phyloP scores from a whole-genome alignment of 495 filamentous ascomycete genomes.

The Penicillium herquei region DNA sequence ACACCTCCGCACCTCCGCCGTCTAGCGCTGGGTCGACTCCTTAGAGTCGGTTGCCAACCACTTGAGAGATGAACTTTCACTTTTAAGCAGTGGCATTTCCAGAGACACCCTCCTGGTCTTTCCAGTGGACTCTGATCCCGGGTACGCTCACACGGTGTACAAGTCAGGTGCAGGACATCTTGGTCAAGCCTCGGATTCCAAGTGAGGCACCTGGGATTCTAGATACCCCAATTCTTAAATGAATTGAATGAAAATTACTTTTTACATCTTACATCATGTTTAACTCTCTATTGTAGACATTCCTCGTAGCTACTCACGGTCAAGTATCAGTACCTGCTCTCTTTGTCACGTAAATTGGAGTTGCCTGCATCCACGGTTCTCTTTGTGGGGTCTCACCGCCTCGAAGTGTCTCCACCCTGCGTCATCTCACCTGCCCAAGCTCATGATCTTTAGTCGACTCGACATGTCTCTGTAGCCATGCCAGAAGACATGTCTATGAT shows the following conservation, averaged over 20 bases:
- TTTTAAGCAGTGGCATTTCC: neutral
- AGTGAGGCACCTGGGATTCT: neutral
- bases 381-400: slow-evolving; percentile 13
- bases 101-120: neutral
- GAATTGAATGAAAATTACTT: slow-evolving; percentile 10
- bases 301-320: no score
- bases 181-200: neutral
- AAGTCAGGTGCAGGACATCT: slow-evolving; percentile 1
- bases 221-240: slow-evolving; percentile 17
- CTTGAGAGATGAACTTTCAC: neutral
- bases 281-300: no score
- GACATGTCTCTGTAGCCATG: slow-evolving; percentile 19
- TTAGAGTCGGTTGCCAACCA: neutral
- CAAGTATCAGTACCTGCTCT: no score
- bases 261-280: neutral
- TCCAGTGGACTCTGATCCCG: neutral
- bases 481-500: slow-evolving; percentile 49
- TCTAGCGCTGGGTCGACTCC: slow-evolving; percentile 1
- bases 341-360: no score
- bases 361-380: no score
- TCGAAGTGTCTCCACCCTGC: neutral
- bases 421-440: slow-evolving; percentile 6
- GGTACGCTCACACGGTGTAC: neutral
- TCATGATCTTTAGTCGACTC: neutral
- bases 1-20: neutral